Evolutionary conservation across 192 early-diverging fungal genomes (phyloP), one percentile per base, ranked within the genome.

Genomic region (Coemansia sp.): DNA sequence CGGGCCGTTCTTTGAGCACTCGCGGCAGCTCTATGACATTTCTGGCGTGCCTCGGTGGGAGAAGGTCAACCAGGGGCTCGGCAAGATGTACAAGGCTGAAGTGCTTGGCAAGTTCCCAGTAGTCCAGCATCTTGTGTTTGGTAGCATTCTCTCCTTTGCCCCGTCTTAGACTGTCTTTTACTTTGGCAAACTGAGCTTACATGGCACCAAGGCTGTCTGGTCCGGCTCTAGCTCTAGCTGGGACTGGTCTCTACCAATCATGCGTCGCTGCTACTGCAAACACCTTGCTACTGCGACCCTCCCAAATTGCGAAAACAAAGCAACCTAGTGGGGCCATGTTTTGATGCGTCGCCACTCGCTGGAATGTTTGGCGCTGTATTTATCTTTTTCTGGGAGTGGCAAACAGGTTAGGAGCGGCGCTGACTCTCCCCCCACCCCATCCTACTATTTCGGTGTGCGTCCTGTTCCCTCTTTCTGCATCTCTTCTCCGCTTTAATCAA

Each of bases 91-190:
- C 71, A 66, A 79, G 40, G 88, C 83, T 0, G 89, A 92, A 66
- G 90, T 92, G 9, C 73, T 93, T 33, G 68, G 71, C 56, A 92
- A 92, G 79, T 86, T 90, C 55, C 89, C 89, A 24, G 88, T 93
- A 18, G 86, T 93, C n/a, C 92, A 93, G 83, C 92, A 93, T 60
- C 70, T 93, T 40, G 68, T 78, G 38, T 91, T 93, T 85, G 92
- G 92, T 9, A 72, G 55, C 20, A 53, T 92, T 5, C 60, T 91
- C 28, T 83, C 85, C 2, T 62, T 69, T 10, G 35, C 58, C 36
- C 13, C 48, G 13, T 9, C 48, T 4, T 51, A 42, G 21, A 21
- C 8, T 18, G 10, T 7, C 18, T 42, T 0, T 6, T 42, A 42
- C 18, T 46, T 5, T 5, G 4, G 3, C n/a, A 14, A 24, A 58